Evolutionary conservation across 1,284 basidiomycete species (phyloP), one percentile per base, ranked within the genome.

Genomic region (Melanopsichium pennsylvanicum): DNA sequence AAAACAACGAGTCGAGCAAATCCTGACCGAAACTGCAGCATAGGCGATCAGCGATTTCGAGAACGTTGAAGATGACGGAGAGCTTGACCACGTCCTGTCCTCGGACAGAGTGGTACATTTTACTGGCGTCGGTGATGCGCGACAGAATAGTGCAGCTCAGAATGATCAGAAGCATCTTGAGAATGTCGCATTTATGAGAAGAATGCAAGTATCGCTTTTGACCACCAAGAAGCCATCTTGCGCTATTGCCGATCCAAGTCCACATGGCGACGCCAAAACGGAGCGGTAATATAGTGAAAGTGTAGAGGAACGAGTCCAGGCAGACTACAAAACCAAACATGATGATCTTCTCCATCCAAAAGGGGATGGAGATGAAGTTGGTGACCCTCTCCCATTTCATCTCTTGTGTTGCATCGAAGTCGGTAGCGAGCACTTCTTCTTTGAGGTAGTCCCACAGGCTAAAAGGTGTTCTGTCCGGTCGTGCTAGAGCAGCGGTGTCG

Each of bases 11-110:
- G 79, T 99, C 96, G 5, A 97, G 86, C 48, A 98, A 88, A 77
- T 99, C 96, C 82, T 98, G 96, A 2, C 96, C 96, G 72, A 99
- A 96, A 3, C 93, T 95, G 43, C 93, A 91, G 81, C 93, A 97
- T 9, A 99, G 84, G 25, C 93, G 86, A 82, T 99, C 96, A 16
- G 89, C 94, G 67, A 99, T 97, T 92, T 81, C 79, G 46, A 81
- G 66, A 35, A 81, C 95, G 81, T 97, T 98, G 84, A 97, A 99
- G 60, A 99, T 97, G 63, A 99, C 96, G 83, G 97, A 97, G 49
- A 99, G 84, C 84, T 98, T 99, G 84, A 99, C 71, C 7, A 79
- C 67, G 45, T 79, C 77, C 82, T 98, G 96, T 0, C 95, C 96
- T n/a, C 96, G 88, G 46, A 99, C 97, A 16, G 90, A 91, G 79